Percentiles rank a stretch among this genome's conserved stretches.
Conservation (phyloP, 768 basidiomycete species). For the Mycena rosella region DNA sequence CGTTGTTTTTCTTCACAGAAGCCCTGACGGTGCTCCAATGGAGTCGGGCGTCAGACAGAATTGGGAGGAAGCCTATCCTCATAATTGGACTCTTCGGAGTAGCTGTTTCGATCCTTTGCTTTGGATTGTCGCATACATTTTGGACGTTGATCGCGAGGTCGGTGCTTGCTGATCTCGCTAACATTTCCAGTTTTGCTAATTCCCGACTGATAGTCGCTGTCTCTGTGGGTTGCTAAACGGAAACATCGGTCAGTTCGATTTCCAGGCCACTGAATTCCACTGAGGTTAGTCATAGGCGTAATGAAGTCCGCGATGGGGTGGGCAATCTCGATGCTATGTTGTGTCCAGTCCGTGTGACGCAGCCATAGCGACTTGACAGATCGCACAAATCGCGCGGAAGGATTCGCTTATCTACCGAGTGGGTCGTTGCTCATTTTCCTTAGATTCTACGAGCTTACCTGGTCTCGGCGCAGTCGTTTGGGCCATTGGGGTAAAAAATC, state of each 20-base stretch:
- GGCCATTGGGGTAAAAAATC: conserved; percentile 56
- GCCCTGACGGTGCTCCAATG: too few species aligned
- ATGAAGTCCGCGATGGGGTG: conserved; percentile 83
- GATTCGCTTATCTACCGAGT: too few species aligned
- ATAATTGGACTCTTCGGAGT: too few species aligned
- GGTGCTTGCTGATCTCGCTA: too few species aligned
- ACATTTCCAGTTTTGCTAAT: too few species aligned
- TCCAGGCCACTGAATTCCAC: neutral
- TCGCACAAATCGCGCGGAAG: conserved; percentile 64
- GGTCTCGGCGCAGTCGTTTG: conserved; percentile 57
- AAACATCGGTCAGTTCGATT: conserved; percentile 61
- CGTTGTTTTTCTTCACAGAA: conserved; percentile 71
- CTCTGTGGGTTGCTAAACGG: conserved; percentile 77
- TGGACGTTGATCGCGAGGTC: too few species aligned
- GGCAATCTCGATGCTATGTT: too few species aligned
- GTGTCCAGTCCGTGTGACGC: too few species aligned
- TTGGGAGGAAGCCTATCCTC: too few species aligned
- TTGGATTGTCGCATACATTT: too few species aligned
- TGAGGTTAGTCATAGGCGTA: conserved; percentile 57
- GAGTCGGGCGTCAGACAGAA: too few species aligned
- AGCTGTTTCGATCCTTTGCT: too few species aligned
- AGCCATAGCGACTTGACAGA: conserved; percentile 77
- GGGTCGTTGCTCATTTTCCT: conserved; percentile 42
- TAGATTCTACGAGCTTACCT: conserved; percentile 3
- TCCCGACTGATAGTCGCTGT: conserved; percentile 70